Base-by-base conservation (phyloP, 2,329 filamentous ascomycete genomes). In the Aureobasidium sp. region DNA sequence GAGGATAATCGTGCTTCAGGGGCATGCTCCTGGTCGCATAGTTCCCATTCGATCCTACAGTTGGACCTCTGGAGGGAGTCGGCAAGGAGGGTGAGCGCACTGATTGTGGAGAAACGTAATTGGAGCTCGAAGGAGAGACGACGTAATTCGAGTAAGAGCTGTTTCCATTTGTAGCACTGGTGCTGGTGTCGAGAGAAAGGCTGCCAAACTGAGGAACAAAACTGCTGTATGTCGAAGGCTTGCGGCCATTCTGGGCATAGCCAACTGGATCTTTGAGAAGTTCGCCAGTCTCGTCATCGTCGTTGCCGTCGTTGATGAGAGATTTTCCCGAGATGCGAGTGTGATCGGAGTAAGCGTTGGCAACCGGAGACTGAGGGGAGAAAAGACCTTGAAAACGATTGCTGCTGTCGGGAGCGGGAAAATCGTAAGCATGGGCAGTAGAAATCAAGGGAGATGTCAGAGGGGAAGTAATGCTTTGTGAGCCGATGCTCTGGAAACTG, bases 361-460 rank as follows among this genome's bases (percentile, higher is more conserved):
- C 85, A 59, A 90, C 85, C 1, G 87, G 87, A 6, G 87, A 90
- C 65, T 88, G 86, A 0, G 86, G 84, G 13, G 86, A 87, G 73
- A 90, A 91, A 27, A 89, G 74, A 63, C 77, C 84, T 65, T 85
- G 83, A 65, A 84, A 84, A 61, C 79, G 76, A 17, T 75, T 71
- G 69, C 72, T 79, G 4, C 76, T 74, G 33, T 85, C 84, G 3
- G 81, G 77, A 55, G 81, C 79, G n/a, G 81, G 77, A 51, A 87
- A 78, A 62, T 88, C 84, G 19, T 40, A 33, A 62, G 78, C 80
- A 60, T 78, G 80, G 55, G 43, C 76, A 76, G 62, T 79, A n/a
- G 53, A 19, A 13, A 43, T 25, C 84, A 61, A 70, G 70, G 62
- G 81, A 78, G 35, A 64, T 65, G 43, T 66, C 57, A 71, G 60